Evolutionary conservation across 192 early-diverging fungal genomes (phyloP).

Genomic region (Chytriomyces sp.): DNA sequence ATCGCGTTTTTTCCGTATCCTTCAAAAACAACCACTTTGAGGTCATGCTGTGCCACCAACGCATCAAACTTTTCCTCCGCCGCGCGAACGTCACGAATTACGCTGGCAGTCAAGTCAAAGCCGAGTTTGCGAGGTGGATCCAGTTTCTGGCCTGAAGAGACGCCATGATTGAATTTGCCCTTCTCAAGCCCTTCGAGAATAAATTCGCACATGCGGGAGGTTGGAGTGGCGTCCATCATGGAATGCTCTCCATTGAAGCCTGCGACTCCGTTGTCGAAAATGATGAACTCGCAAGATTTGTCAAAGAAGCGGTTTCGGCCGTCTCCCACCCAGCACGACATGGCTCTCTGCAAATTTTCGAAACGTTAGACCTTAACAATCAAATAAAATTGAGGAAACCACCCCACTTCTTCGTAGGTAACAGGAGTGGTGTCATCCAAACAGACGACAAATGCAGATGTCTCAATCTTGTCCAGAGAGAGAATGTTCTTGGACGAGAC

Average conservation of each 20-base stretch:
- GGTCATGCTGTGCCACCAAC: slow-evolving; percentile 78
- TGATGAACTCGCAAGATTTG: slow-evolving; percentile 94
- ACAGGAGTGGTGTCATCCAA: slow-evolving; percentile 86
- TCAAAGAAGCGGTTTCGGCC: slow-evolving; percentile 98
- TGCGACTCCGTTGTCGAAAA: slow-evolving; percentile 96
- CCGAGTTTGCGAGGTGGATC: slow-evolving; percentile 70
- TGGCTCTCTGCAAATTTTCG: slow-evolving; percentile 45
- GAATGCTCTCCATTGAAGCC: slow-evolving; percentile 89
- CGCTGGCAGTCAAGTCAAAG: slow-evolving; percentile 69
- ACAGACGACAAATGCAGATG: slow-evolving; percentile 85
- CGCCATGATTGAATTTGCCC: slow-evolving; percentile 78
- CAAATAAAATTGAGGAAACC: neutral
- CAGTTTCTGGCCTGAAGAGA: slow-evolving; percentile 58
- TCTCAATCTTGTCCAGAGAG: slow-evolving; percentile 82
- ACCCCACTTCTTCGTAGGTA: slow-evolving; percentile 78
- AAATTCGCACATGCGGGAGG: slow-evolving; percentile 86
- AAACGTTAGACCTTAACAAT: neutral
- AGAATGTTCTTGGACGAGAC: slow-evolving; percentile 72
- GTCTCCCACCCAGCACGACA: slow-evolving; percentile 94
- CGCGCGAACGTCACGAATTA: slow-evolving; percentile 65
- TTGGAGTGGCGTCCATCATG: slow-evolving; percentile 96
- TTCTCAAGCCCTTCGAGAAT: slow-evolving; percentile 63
- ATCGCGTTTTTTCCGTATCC: slow-evolving; percentile 94
- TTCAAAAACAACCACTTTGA: slow-evolving; percentile 81
- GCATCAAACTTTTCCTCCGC: slow-evolving; percentile 81